A percentile compares a stretch with the other conserved stretches of the same genome.
Conservation (phyloP, 2,329 filamentous ascomycete species). For the Blastomyces gilchristii region DNA sequence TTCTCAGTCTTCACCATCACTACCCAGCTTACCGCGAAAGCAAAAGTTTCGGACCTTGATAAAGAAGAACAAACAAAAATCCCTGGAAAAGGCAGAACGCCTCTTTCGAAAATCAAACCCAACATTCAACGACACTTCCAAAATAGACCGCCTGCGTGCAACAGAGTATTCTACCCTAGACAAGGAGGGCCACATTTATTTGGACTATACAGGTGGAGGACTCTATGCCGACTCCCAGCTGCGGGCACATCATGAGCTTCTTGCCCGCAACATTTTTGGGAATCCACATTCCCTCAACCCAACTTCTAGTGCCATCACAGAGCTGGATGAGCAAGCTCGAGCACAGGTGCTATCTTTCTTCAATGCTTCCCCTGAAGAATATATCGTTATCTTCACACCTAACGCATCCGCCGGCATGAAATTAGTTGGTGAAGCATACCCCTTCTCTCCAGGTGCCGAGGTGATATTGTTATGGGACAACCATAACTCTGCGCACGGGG, state of each 20-base stretch:
- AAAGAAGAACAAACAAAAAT: conserved; percentile 4
- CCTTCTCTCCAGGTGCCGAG: conserved; percentile 31
- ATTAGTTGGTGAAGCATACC: conserved; percentile 37
- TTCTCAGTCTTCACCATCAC: neutral
- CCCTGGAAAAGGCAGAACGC: conserved; percentile 9
- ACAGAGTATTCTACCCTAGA: conserved; percentile 11
- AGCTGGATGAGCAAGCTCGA: conserved; percentile 48
- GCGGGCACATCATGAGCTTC: conserved; percentile 11
- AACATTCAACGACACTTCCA: conserved; percentile 6
- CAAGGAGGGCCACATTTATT: conserved; percentile 10
- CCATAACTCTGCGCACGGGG: conserved; percentile 53
- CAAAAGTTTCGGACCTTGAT: neutral
- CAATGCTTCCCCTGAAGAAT: conserved; percentile 48
- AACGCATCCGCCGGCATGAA: conserved; percentile 56
- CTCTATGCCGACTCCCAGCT: conserved; percentile 12
- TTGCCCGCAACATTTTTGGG: conserved; percentile 47
- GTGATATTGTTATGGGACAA: conserved; percentile 49
- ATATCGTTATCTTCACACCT: conserved; percentile 52
- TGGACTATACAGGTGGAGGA: conserved; percentile 13
- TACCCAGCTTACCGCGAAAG: neutral
- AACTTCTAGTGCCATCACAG: conserved; percentile 48
- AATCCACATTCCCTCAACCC: conserved; percentile 58
- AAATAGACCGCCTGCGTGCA: conserved; percentile 10
- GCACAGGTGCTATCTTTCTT: conserved; percentile 47
- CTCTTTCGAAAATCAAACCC: conserved; percentile 10